These are phyloP conservation scores for Chenopodium album DNA, from an alignment of 148 eudicot species.

Conservation along the genomic window DNA sequence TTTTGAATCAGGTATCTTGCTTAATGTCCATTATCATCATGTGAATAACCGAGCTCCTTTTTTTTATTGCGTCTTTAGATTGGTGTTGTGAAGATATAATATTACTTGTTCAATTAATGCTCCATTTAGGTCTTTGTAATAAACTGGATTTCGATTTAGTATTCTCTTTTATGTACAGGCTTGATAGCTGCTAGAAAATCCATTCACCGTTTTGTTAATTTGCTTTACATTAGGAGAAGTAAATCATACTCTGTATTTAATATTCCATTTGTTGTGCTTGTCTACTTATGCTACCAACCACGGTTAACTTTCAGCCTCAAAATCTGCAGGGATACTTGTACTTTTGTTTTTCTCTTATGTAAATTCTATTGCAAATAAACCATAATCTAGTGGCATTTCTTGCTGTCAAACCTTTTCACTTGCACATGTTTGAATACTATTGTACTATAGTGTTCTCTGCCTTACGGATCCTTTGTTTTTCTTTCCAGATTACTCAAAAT, in stretches of 20 bases:
- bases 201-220: not conserved
- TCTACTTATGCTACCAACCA: too few species aligned
- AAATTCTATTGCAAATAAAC: not conserved
- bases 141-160: not conserved
- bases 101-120: too few species aligned
- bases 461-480: constrained; percentile 12
- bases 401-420: not conserved
- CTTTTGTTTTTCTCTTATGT: not conserved
- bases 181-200: not conserved
- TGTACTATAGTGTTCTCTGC: not conserved
- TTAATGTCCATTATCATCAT: not conserved
- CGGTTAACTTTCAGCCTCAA: not conserved
- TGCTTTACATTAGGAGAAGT: not conserved
- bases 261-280: not conserved
- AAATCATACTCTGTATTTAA: not conserved
- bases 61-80: too few species aligned
- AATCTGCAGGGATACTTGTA: not conserved
- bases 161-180: too few species aligned
- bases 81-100: too few species aligned
- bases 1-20: constrained; percentile 59
- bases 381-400: not conserved
- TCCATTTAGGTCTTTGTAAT: too few species aligned
- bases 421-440: not conserved
- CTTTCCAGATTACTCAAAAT: constrained; percentile 59
- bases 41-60: too few species aligned